Evolutionary conservation across 768 basidiomycete genomes (phyloP).

Genomic region (Leccinum variicolor): DNA sequence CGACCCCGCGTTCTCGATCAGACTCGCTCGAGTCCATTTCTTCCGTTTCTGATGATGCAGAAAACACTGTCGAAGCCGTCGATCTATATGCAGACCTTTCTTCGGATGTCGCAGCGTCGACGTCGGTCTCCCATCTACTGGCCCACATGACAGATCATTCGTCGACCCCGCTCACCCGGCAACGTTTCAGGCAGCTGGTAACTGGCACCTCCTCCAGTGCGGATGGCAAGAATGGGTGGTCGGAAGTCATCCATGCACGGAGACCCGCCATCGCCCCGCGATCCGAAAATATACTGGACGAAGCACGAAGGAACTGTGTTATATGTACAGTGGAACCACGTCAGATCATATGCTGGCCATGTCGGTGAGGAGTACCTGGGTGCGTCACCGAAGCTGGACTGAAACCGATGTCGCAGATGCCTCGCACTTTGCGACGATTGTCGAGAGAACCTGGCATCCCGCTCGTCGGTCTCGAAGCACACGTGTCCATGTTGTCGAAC

Average conservation of each 20-base stretch:
- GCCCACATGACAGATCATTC: slow-evolving; percentile 49
- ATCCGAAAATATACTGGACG: slow-evolving; percentile 24
- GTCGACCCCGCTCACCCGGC: slow-evolving; percentile 47
- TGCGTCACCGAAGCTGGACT: not conserved
- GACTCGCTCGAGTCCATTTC: slow-evolving; percentile 18
- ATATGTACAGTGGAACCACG: slow-evolving; percentile 67
- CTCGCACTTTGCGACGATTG: slow-evolving; percentile 54
- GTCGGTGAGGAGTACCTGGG: slow-evolving; percentile 47
- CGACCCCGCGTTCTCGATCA: slow-evolving; percentile 20
- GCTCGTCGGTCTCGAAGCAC: slow-evolving; percentile 46
- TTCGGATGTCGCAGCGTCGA: slow-evolving; percentile 28
- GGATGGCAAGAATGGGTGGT: slow-evolving; percentile 25
- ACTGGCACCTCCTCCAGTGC: slow-evolving; percentile 17
- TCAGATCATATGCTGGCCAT: slow-evolving; percentile 84
- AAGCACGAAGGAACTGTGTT: slow-evolving; percentile 50
- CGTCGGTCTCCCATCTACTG: slow-evolving; percentile 44
- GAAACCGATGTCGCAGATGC: slow-evolving; percentile 32
- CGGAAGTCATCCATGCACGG: slow-evolving; percentile 28
- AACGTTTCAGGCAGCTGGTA: slow-evolving; percentile 40
- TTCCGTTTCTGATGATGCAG: slow-evolving; percentile 27
- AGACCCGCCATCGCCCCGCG: slow-evolving; percentile 16
- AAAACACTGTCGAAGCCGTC: slow-evolving; percentile 42
- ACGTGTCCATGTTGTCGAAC: slow-evolving; percentile 51
- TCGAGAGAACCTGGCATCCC: slow-evolving; percentile 49
- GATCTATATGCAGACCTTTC: slow-evolving; percentile 56